A percentile compares a stretch with the other conserved stretches of the same genome.
Conservation (phyloP, 2,329 filamentous ascomycete species). For the Fusarium sp. region DNA sequence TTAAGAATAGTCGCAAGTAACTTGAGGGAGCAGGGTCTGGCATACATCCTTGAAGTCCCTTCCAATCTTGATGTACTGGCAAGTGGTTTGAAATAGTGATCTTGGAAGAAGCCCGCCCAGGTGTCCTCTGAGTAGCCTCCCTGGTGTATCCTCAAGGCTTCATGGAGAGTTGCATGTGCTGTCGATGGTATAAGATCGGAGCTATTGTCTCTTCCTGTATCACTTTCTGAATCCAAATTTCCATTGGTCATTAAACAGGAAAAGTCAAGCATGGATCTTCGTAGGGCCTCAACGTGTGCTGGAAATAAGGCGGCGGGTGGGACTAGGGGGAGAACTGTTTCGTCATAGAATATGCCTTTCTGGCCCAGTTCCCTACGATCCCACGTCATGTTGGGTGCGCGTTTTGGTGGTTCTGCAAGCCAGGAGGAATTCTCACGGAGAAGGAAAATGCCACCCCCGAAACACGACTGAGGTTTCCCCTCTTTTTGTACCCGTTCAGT, state of each 20-base stretch:
- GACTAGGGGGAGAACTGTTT: neutral
- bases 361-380: slow-evolving; percentile 13
- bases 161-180: neutral
- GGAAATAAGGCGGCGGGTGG: neutral
- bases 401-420: neutral
- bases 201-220: no score
- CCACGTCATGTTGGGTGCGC: slow-evolving; percentile 17
- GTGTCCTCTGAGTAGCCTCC: slow-evolving; percentile 18
- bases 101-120: slow-evolving; percentile 17
- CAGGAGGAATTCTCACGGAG: neutral
- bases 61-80: neutral
- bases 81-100: slow-evolving; percentile 22
- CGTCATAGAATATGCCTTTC: slow-evolving; percentile 24
- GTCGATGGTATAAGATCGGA: no score
- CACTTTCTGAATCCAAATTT: no score
- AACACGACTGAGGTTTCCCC: neutral
- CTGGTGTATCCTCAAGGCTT: neutral
- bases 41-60: neutral
- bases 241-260: slow-evolving; percentile 1
- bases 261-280: slow-evolving; percentile 26
- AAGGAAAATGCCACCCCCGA: neutral
- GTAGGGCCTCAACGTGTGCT: slow-evolving; percentile 26
- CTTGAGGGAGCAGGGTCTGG: neutral
- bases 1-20: neutral
- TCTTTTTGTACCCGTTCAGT: neutral